Base-by-base conservation (phyloP, 352 stramenopile species). In the Blastocystis sp. region DNA sequence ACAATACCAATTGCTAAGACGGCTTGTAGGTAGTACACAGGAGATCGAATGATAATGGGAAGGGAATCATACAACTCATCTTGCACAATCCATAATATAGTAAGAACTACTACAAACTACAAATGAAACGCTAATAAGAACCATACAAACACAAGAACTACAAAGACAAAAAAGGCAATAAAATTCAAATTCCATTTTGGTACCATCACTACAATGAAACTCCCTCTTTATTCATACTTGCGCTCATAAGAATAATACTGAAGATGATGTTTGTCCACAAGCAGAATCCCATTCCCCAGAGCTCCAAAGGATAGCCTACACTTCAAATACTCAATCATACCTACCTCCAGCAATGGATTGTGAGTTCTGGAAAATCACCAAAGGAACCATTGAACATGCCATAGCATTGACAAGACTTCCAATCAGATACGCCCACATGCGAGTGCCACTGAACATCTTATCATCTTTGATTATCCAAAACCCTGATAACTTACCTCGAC, bases 11-110 rank as follows among this genome's bases (percentile, higher is more conserved):
- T 27, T 9, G 61, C 66, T 29, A 86, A 35, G 43, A 86, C 46
- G 21, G 54, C 75, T 42, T 86, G 75, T 0, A 86, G 75, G 37
- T 75, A 86, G 37, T 73, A 74, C 3, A 86, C 57, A 52, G 75
- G 75, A 1, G 75, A 86, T 21, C 75, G 75, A 35, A 75, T 75
- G n/a, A 86, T 59, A n/a, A 75, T 75, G 29, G 75, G 75, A n/a
- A 86, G 75, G 7, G 75, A 74, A 46, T 86, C 57, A 35, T 86
- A 86, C 35, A 86, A 39, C 27, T 86, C 75, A 42, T 86, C 75
- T 43, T 71, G 75, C 9, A 86, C 61, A 16, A 86, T 66, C 57
- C 61, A 86, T 7, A 75, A 43, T 27, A 71, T 75, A 16, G 27
- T 54, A 56, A 86, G 21, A 77, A 75, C 58, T 16, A 86, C 61